Percentiles rank a stretch among this genome's conserved stretches.
These are phyloP conservation scores for Sanguinoderma infundibulare DNA, from an alignment of 1,284 basidiomycete species.

Conservation along the genomic window DNA sequence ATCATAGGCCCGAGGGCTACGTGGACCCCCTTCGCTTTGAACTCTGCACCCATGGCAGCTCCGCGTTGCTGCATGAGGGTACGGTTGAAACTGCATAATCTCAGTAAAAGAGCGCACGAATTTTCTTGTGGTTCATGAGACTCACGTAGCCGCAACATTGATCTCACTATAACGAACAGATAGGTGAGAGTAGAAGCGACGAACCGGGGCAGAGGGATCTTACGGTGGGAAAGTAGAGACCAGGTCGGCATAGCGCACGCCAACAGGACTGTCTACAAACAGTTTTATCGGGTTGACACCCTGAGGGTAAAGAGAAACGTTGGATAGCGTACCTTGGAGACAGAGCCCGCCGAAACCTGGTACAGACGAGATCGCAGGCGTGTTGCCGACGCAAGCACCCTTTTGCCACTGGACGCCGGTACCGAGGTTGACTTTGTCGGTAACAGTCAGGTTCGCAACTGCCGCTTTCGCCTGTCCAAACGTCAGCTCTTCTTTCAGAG, in stretches of 20 bases:
- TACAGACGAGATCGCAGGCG: slow-evolving; percentile 59
- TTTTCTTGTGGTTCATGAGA: slow-evolving; percentile 4
- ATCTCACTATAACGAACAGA: slow-evolving; percentile 50
- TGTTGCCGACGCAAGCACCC: slow-evolving; percentile 70
- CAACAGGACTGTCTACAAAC: slow-evolving; percentile 54
- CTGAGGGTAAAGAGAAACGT: not conserved
- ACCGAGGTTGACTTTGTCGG: slow-evolving; percentile 60
- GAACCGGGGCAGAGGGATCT: slow-evolving; percentile 19
- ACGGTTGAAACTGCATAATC: slow-evolving; percentile 57
- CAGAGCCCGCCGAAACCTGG: slow-evolving; percentile 70
- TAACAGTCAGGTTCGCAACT: slow-evolving; percentile 51
- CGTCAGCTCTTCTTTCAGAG: not conserved
- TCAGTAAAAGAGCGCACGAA: not conserved
- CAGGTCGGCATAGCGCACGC: slow-evolving; percentile 65
- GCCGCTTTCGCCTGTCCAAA: slow-evolving; percentile 47
- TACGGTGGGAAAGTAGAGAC: slow-evolving; percentile 75
- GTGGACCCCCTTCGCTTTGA: slow-evolving; percentile 69
- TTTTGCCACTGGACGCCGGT: slow-evolving; percentile 46
- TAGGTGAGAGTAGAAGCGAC: not conserved
- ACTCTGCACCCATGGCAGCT: slow-evolving; percentile 69
- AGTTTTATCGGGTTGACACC: not conserved
- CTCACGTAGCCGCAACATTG: slow-evolving; percentile 70
- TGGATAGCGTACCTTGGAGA: slow-evolving; percentile 51
- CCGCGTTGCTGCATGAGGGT: slow-evolving; percentile 68
- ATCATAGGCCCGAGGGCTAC: slow-evolving; percentile 64